Evolutionary conservation across 352 stramenopile genomes (phyloP).

Genomic region (Phytophthora litchii): DNA sequence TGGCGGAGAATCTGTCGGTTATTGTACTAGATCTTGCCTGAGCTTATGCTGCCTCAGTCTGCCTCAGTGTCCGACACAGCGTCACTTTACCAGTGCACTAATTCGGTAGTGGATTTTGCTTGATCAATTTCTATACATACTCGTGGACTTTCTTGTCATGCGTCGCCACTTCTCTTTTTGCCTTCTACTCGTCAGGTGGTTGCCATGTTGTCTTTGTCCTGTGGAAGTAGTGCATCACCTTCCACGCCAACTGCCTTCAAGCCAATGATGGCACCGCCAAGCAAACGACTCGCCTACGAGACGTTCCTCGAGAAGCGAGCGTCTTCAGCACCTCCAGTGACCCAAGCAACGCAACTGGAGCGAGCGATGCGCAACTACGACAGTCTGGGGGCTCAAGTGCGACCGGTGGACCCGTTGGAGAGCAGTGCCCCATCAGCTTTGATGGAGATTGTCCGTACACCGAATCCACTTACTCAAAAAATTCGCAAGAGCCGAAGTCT

Average conservation of each 20-base stretch:
- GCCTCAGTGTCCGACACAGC: not conserved
- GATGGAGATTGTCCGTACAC: constrained; percentile 33
- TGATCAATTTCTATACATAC: constrained; percentile 1
- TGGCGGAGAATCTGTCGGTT: constrained; percentile 14
- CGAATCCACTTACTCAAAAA: constrained; percentile 17
- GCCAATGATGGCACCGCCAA: not conserved
- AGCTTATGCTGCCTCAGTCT: constrained; percentile 4
- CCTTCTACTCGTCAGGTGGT: constrained; percentile 6
- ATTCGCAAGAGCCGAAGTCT: constrained; percentile 26
- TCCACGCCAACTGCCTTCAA: constrained; percentile 29
- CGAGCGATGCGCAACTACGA: constrained; percentile 33
- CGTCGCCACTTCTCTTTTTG: constrained; percentile 24
- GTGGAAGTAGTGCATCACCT: constrained; percentile 15
- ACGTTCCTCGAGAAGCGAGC: constrained; percentile 38
- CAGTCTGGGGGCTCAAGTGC: constrained; percentile 24
- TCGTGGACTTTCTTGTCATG: constrained; percentile 21
- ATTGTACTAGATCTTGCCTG: constrained; percentile 23
- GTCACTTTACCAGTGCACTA: constrained; percentile 21
- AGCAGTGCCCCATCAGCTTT: constrained; percentile 11
- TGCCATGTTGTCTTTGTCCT: constrained; percentile 36
- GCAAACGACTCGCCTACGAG: constrained; percentile 37
- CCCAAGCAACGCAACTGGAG: constrained; percentile 18
- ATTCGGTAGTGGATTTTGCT: constrained; percentile 16
- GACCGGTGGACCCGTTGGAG: constrained; percentile 15
- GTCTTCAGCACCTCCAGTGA: constrained; percentile 1